Conservation (phyloP, 2,329 filamentous ascomycete genomes). For the Diaporthe sp. region DNA sequence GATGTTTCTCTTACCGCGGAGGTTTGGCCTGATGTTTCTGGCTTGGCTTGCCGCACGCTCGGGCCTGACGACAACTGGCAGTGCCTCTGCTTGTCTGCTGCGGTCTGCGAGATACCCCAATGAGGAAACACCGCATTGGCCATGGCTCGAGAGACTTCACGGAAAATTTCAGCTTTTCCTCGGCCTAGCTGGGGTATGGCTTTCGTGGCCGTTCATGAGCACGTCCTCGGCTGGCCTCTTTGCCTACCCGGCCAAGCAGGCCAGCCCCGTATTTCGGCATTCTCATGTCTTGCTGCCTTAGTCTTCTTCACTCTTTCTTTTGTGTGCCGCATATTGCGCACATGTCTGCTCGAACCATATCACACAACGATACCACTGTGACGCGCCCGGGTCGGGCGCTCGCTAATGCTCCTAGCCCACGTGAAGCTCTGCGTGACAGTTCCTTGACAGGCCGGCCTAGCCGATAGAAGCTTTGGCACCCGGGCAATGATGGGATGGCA, state of each 20-base stretch:
- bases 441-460: conserved; percentile 27
- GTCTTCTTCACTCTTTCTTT: neutral
- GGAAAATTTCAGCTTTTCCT: conserved; percentile 13
- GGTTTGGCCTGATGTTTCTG: conserved; percentile 38
- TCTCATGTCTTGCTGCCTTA: neutral
- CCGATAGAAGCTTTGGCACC: conserved; percentile 27
- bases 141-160: neutral
- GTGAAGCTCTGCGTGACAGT: conserved; percentile 28
- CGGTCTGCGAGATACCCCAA: neutral
- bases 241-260: neutral
- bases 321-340: neutral
- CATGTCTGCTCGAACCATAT: conserved; percentile 12
- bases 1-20: conserved; percentile 32
- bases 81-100: conserved; percentile 1
- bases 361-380: conserved; percentile 25
- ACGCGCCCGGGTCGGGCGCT: conserved; percentile 20
- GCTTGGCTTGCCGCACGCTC: conserved; percentile 35
- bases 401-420: conserved; percentile 12
- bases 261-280: neutral
- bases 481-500: conserved; percentile 31
- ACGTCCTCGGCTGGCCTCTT: neutral
- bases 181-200: neutral
- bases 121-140: neutral
- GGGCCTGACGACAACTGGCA: neutral
- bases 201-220: neutral